Conservation (phyloP, 140 eudicot genomes). For the Erigeron philadelphicus region DNA sequence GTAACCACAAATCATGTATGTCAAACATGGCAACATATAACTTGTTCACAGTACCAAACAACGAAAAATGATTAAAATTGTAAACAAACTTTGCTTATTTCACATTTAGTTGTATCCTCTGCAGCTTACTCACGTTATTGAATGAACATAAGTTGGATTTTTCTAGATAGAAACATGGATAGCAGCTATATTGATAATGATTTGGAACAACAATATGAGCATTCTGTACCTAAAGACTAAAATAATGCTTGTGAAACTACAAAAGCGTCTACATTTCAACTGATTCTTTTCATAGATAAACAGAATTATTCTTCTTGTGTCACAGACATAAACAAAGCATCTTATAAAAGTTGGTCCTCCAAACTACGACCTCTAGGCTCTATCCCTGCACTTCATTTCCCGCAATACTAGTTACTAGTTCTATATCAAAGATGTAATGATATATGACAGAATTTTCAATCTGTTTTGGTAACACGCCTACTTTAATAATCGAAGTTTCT, state of each 20-base stretch:
- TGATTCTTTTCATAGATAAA: not conserved
- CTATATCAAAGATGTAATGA: conserved; percentile 1
- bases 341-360: not conserved
- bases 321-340: too few relatives aligned
- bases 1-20: conserved; percentile 27
- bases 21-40: conserved; percentile 1
- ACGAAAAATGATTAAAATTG: not conserved
- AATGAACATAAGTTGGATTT: not conserved
- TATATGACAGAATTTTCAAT: not conserved
- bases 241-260: too few relatives aligned
- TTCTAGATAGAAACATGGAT: not conserved
- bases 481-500: too few relatives aligned
- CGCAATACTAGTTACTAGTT: not conserved
- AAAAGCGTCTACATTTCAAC: conserved; percentile 13
- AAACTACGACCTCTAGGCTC: not conserved
- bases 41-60: conserved; percentile 8
- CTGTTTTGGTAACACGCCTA: too few relatives aligned
- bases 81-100: not conserved
- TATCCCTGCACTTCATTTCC: not conserved
- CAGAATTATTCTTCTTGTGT: too few relatives aligned
- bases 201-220: not conserved
- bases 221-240: too few relatives aligned
- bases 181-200: not conserved
- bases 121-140: not conserved
- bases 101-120: not conserved